Base-by-base conservation (phyloP, 73 alveolate genomes). In the Paramecium tetraurelia region DNA sequence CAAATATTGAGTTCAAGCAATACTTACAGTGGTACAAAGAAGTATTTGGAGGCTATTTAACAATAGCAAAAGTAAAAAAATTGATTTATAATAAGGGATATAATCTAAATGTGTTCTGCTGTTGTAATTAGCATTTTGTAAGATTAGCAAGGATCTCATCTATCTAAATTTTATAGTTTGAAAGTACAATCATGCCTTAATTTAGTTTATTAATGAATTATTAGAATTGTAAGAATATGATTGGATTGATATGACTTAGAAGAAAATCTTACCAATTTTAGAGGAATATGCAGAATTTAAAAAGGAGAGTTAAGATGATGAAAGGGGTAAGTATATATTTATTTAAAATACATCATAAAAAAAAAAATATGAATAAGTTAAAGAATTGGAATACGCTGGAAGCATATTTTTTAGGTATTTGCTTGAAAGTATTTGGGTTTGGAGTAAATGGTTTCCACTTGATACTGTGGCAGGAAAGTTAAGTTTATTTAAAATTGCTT, bases 381-480 rank as follows among this genome's bases (percentile, higher is more conserved):
- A 48, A n/a, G 89, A 77, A 77, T 38, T 77, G 5, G 38, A 41
- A 77, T 18, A 77, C 4, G 29, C 27, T 11, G 90, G 90, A 31
- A 44, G 36, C 20, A 40, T 24, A 48, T 80, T 38, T 80, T 80
- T 80, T 40, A 80, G 90, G 18, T 41, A 41, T 20, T 12, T 43
- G 24, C 72, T 80, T 8, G 90, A 80, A 46, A 44, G 90, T 43
- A 80, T 80, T 43, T 80, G 90, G 90, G 90, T 80, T 80, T 80
- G 90, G 90, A 80, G 75, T 80, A 80, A 80, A 80, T 80, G 90
- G 90, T 80, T 80, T 80, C 22, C 59, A 14, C 20, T 80, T 44
- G 70, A 41, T 44, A 43, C 12, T 0, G 43, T 21, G 22, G 70
- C 12, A 8, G 75, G 75, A 5, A 41, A 48, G 18, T 46, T 80